Evolutionary conservation across 805 yeast species (phyloP), one percentile per base, ranked within the genome.

Genomic region (Grigorovia humatica): DNA sequence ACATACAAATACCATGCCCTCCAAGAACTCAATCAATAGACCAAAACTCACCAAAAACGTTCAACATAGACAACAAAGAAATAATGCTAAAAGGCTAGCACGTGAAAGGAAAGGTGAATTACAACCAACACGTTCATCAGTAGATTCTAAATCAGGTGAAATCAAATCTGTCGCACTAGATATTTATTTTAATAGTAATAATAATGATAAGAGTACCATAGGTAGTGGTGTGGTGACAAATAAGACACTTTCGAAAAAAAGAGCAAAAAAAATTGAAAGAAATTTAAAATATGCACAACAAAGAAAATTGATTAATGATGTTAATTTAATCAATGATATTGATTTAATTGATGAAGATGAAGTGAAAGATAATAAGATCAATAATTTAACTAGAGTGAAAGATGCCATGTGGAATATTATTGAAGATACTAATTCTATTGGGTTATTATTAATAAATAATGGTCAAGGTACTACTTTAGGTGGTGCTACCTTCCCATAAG

Each of bases 391-490:
- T 12, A 54, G 57, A 44, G 76, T 83, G 48, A 82, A 83, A 69
- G 76, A 76, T 45, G 85, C 88, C 7, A 74, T 85, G 38, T 84
- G 90, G 88, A 73, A 78, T 1, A 83, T 81, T n/a, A 74, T 84
- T 43, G 86, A 80, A 51, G 85, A 81, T 62, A 70, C 73, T 32
- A 23, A 50, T 3, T 72, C 78, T 4, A 66, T 75, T 42, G 72
- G 72, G 38, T 74, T 75, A 18, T 68, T 79, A 53, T 68, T 72
- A 35, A 65, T 74, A 46, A 66, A 71, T 29, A 67, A 74, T 27
- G 86, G 88, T 42, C 80, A 81, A 63, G 96, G 96, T 52, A 89
- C 96, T 38, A 84, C 95, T 12, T 69, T 89, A 57, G 96, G 96
- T 44, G 81, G 83, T 32, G 89, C 88, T 67, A 75, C 55, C 66